phyloP scores from a whole-genome alignment of 306 rosid species.

The Pyrus betulifolia region DNA sequence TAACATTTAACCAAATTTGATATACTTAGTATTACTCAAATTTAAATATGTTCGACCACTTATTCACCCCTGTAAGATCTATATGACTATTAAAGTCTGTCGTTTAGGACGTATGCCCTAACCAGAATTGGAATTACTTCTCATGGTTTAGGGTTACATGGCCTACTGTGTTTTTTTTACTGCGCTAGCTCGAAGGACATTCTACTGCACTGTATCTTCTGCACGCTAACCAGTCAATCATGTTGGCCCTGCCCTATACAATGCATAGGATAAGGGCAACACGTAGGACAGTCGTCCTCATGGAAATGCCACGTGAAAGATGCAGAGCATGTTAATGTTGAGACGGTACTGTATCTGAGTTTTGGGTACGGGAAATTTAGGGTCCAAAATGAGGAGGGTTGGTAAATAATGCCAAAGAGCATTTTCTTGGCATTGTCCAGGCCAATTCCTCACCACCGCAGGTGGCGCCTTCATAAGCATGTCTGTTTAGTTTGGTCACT shows the following conservation, averaged over 20 bases:
- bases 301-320: neutral
- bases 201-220: neutral
- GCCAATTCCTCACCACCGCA: neutral
- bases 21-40: too few species aligned
- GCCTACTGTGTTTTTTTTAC: neutral
- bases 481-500: slow-evolving; percentile 4
- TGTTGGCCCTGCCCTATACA: neutral
- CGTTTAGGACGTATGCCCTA: neutral
- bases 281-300: neutral
- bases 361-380: slow-evolving; percentile 11
- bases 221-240: neutral
- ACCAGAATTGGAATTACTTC: neutral
- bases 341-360: neutral
- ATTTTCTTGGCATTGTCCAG: neutral
- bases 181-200: neutral
- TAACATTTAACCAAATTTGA: too few species aligned
- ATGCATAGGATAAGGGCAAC: neutral
- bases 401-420: slow-evolving; percentile 24
- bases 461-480: slow-evolving; percentile 2
- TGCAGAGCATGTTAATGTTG: neutral
- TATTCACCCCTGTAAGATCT: too few species aligned
- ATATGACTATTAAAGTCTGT: too few species aligned
- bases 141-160: neutral
- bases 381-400: neutral
- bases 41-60: too few species aligned